phyloP scores from a whole-genome alignment of 148 eudicot genomes.

The Bassia scoparia region DNA sequence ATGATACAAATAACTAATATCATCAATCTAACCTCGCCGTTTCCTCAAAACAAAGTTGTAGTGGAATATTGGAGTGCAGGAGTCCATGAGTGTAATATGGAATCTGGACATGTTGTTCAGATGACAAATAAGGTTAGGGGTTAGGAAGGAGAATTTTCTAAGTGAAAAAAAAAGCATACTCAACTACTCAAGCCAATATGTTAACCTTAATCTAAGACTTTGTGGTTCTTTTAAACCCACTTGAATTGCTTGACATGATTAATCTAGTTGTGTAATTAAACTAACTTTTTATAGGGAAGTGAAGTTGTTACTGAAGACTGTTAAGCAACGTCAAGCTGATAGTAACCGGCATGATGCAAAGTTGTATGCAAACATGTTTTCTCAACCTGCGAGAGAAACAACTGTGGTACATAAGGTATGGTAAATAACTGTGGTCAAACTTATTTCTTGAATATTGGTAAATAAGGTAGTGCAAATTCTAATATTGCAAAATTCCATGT shows the following conservation, averaged over 20 bases:
- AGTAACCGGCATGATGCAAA: slow-evolving; percentile 53
- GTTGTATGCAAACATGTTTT: slow-evolving; percentile 53
- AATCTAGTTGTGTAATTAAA: neutral
- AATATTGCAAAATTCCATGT: neutral
- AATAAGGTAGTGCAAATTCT: neutral
- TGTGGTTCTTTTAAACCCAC: neutral
- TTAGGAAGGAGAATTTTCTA: neutral
- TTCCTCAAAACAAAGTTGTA: neutral
- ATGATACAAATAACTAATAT: neutral
- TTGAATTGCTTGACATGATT: neutral
- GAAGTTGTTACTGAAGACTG: slow-evolving; percentile 40
- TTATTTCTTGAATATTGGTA: neutral
- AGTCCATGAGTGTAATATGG: neutral
- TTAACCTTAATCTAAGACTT: neutral
- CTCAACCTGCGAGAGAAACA: slow-evolving; percentile 35
- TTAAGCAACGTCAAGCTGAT: slow-evolving; percentile 58
- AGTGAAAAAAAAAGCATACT: neutral
- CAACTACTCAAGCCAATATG: neutral
- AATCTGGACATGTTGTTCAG: neutral
- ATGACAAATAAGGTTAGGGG: neutral
- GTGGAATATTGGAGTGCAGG: neutral
- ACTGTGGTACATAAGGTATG: slow-evolving; percentile 36
- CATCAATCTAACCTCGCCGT: neutral
- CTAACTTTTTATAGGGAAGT: slow-evolving; percentile 45
- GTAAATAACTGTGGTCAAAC: neutral